Evolutionary conservation across 2,329 filamentous ascomycete genomes (phyloP).

Genomic region (Claviceps sp.): DNA sequence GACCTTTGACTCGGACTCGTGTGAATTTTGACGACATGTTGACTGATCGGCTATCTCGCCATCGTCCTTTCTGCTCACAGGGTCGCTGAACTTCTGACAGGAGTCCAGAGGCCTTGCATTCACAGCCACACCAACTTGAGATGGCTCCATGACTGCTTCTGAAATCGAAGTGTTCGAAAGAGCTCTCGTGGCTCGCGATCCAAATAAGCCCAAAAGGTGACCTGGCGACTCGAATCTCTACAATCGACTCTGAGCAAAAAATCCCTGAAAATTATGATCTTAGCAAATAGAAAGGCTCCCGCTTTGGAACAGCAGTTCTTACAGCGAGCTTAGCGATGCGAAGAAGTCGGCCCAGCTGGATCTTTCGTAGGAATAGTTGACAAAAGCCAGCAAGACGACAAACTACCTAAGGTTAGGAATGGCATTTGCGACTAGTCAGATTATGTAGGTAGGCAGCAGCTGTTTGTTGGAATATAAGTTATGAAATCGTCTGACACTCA

Average conservation of each 20-base stretch:
- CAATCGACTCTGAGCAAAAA: neutral
- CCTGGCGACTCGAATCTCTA: neutral
- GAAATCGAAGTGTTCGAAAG: neutral
- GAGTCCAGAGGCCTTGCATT: neutral
- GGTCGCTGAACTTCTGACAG: neutral
- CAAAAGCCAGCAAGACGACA: neutral
- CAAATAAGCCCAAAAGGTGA: neutral
- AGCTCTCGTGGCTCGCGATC: neutral
- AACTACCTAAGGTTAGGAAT: neutral
- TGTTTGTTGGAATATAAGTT: neutral
- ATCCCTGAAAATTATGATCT: no score
- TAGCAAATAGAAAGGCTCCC: neutral
- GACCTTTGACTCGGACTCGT: neutral
- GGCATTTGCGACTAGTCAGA: neutral
- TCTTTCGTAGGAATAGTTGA: neutral
- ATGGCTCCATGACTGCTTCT: neutral
- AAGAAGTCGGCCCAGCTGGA: neutral
- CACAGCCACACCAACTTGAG: neutral
- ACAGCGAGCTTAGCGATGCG: neutral
- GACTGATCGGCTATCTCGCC: neutral
- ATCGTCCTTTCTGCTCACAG: neutral
- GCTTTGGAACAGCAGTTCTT: neutral
- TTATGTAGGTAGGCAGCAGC: neutral
- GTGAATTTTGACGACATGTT: neutral
- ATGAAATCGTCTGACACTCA: no score